A percentile compares a stretch with the other conserved stretches of the same genome.
These are phyloP conservation scores for Sinapis alba DNA, from an alignment of 441 rosid genomes.

Conservation along the genomic window DNA sequence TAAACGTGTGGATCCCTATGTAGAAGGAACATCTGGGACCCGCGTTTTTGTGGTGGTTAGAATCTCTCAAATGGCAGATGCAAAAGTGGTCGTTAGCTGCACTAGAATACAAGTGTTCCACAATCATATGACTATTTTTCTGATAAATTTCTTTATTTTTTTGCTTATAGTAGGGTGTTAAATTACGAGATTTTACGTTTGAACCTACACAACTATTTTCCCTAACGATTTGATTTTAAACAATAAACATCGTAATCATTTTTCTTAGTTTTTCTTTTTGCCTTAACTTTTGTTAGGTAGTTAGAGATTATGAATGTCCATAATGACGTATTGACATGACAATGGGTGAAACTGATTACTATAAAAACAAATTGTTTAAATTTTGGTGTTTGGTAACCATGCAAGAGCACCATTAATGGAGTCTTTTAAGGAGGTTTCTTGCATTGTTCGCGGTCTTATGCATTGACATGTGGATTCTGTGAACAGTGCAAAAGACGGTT, in stretches of 20 bases:
- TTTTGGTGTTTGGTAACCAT: not conserved
- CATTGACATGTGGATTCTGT: too few species aligned
- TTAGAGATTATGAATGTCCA: too few species aligned
- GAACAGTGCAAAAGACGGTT: too few species aligned
- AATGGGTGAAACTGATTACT: slow-evolving; percentile 4
- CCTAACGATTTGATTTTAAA: not conserved
- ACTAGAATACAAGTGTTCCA: slow-evolving; percentile 14
- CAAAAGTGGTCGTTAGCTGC: slow-evolving; percentile 17
- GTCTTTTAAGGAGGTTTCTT: too few species aligned
- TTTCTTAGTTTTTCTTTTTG: not conserved
- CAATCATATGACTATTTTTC: not conserved
- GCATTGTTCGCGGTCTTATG: too few species aligned
- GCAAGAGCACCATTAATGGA: too few species aligned
- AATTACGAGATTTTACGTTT: slow-evolving; percentile 12
- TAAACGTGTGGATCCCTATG: slow-evolving; percentile 20
- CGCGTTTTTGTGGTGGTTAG: slow-evolving; percentile 30
- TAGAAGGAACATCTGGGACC: slow-evolving; percentile 9
- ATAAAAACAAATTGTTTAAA: not conserved
- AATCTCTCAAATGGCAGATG: slow-evolving; percentile 13
- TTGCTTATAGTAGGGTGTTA: not conserved
- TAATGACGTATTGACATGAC: too few species aligned
- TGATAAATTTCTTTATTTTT: not conserved
- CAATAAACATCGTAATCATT: slow-evolving; percentile 12
- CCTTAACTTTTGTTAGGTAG: not conserved
- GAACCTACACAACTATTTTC: slow-evolving; percentile 8